These are phyloP conservation scores for Mycena alexandri DNA, from an alignment of 768 basidiomycete genomes.

Conservation along the genomic window DNA sequence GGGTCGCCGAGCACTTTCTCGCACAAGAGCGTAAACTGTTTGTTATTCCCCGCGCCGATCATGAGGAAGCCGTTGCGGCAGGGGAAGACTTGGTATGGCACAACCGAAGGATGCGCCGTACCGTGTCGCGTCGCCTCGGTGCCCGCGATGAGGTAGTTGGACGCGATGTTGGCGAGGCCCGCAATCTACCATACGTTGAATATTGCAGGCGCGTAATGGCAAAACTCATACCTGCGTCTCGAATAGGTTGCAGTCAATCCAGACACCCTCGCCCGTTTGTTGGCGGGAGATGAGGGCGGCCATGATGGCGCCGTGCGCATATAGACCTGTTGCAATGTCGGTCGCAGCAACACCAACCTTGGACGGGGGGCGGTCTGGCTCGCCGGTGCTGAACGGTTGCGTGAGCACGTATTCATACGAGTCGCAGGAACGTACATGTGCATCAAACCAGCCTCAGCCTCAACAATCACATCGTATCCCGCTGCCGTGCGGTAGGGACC, in stretches of 20 bases:
- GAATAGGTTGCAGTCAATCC: conserved; percentile 94
- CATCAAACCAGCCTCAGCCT: conserved; percentile 95
- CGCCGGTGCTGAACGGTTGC: conserved; percentile 76
- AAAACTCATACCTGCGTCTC: conserved; percentile 78
- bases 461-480: conserved; percentile 90
- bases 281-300: conserved; percentile 87
- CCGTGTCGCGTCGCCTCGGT: conserved; percentile 88
- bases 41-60: conserved; percentile 94
- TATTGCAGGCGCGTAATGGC: background rate
- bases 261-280: conserved; percentile 88
- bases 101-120: conserved; percentile 95
- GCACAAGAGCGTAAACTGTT: conserved; percentile 83
- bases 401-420: conserved; percentile 13
- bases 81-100: conserved; percentile 92
- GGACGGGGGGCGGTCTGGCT: conserved; percentile 84
- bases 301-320: conserved; percentile 93
- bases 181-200: conserved; percentile 72
- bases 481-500: conserved; percentile 88
- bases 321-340: conserved; percentile 89
- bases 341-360: conserved; percentile 98
- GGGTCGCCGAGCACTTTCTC: conserved; percentile 72
- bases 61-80: conserved; percentile 91
- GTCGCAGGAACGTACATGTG: conserved; percentile 73
- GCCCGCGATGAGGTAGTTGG: conserved; percentile 91
- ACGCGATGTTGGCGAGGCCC: conserved; percentile 91